Evolutionary conservation across 805 yeast genomes (phyloP), one percentile per base, ranked within the genome.

Genomic region (Candida orba): DNA sequence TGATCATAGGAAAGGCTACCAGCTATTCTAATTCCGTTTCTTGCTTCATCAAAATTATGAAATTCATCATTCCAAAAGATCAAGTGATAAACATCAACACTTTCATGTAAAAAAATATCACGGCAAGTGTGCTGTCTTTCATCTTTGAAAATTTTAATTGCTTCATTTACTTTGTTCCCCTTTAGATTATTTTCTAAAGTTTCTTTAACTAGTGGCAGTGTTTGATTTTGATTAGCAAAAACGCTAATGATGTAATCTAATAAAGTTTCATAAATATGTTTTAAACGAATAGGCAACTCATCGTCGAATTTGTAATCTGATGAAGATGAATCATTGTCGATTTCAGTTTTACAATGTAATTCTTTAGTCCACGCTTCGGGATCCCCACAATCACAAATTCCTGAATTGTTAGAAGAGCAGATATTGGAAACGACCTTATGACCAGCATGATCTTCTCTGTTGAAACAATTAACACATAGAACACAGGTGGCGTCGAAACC

Each of bases 401-500:
- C 86, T 43, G 6, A 42, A 39, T 54, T 56, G 3, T 34, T 6
- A 1, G 43, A 50, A 1, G 47, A 33, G 14, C 67, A 57, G 70
- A 76, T 42, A 72, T 71, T 25, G 2, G 48, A 42, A 6, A 70
- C 64, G 8, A 85, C 84, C 47, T 76, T 76, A 56, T 85, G 95
- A 41, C 72, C 79, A 13, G 62, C 57, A 58, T 85, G 95, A 53
- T 83, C 87, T 5, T 72, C 73, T 43, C 74, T 72, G 58, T 82
- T 81, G 64, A 83, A 85, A 59, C 95, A 85, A 51, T 78, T 65
- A 12, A 72, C 75, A 62, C 95, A 85, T 24, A 85, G 58, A 30
- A 86, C 89, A 67, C 95, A 85, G 0, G 90, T 81, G 8, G 78
- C 79, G 61, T 85, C 95, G 47, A 73, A 75, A 0, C 85, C 87